These are phyloP conservation scores for Ceratobasidium theobromae DNA, from an alignment of 1,284 basidiomycete genomes.

Conservation along the genomic window DNA sequence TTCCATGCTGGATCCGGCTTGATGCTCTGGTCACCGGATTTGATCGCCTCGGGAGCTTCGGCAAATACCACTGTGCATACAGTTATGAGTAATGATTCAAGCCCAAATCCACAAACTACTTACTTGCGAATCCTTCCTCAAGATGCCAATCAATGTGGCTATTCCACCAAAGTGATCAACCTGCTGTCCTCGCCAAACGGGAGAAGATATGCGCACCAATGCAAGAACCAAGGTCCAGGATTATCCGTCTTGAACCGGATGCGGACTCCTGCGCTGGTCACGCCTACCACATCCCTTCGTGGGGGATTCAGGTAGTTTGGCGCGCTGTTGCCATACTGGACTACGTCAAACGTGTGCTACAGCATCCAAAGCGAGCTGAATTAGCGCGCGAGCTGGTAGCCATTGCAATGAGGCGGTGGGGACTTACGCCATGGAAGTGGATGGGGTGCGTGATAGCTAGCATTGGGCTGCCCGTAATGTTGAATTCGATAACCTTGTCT, in stretches of 20 bases:
- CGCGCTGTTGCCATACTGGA: constrained; percentile 41
- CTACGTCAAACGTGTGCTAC: constrained; percentile 45
- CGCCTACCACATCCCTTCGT: constrained; percentile 42
- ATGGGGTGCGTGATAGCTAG: constrained; percentile 40
- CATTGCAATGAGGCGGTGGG: background rate
- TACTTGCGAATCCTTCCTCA: constrained; percentile 39
- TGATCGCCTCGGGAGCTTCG: constrained; percentile 20
- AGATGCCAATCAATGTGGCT: constrained; percentile 55
- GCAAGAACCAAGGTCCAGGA: constrained; percentile 49
- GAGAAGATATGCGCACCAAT: constrained; percentile 44
- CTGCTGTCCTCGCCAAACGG: background rate
- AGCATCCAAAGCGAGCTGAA: constrained; percentile 29
- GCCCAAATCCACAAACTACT: constrained; percentile 40
- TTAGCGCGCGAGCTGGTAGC: background rate
- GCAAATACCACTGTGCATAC: constrained; percentile 26
- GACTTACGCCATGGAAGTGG: constrained; percentile 44
- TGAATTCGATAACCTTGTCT: constrained; percentile 25
- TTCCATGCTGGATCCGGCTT: constrained; percentile 11
- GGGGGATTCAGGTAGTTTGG: constrained; percentile 49
- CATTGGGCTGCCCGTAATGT: background rate
- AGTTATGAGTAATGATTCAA: background rate
- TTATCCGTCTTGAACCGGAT: constrained; percentile 47
- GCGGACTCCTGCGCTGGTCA: constrained; percentile 41
- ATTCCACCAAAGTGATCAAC: background rate
- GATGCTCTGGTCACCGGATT: background rate